phyloP scores from a whole-genome alignment of 164 flowering plant genomes.

The Tetracentron sinense region DNA sequence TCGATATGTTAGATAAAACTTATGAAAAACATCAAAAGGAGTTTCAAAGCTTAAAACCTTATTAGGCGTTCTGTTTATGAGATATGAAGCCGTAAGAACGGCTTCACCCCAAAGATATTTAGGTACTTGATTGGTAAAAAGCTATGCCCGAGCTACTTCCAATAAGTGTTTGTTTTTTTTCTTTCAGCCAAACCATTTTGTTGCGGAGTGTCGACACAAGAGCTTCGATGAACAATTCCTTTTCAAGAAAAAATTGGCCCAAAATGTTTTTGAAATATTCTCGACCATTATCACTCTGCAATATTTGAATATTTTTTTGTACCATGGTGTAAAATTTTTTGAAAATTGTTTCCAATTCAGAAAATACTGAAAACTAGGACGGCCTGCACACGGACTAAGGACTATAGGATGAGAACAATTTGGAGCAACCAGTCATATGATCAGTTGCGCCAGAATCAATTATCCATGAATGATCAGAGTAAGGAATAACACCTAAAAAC shows the following conservation, averaged over 20 bases:
- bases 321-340: not conserved
- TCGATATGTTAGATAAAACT: not conserved
- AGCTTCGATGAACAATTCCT: not conserved
- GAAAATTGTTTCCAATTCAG: not conserved
- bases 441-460: constrained; percentile 6
- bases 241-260: not conserved
- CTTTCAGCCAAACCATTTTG: not conserved
- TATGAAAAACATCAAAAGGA: constrained; percentile 1
- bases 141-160: not conserved
- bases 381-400: constrained; percentile 10
- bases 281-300: not conserved
- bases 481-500: not conserved
- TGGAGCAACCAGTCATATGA: constrained; percentile 6
- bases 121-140: not conserved
- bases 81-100: not conserved
- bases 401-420: constrained; percentile 1
- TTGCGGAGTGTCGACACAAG: not conserved
- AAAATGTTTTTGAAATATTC: not conserved
- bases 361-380: constrained; percentile 9
- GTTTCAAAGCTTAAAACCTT: constrained; percentile 1
- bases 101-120: not conserved
- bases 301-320: not conserved
- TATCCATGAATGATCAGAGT: not conserved
- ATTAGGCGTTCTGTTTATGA: not conserved
- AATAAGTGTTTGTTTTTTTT: not conserved